Base-by-base conservation (phyloP, 2,329 filamentous ascomycete genomes). In the Exophiala phaeomuriformis region DNA sequence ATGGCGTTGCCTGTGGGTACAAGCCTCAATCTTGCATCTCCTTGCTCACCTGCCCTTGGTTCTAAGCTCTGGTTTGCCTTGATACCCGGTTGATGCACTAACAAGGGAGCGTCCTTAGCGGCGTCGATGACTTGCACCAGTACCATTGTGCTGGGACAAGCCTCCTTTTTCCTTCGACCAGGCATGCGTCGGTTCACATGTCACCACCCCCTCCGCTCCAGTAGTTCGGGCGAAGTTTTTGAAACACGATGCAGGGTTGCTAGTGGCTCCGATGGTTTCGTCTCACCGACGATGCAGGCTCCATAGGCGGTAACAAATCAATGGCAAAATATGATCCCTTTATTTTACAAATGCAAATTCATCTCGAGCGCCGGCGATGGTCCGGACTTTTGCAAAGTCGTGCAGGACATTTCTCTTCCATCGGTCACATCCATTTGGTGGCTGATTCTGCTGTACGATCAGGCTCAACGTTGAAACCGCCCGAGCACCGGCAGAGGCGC, bases 81-180 rank as follows among this genome's bases (percentile, higher is more conserved):
- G 12, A 27, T 41, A 27, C 9, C 39, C 39, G 12, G 12, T 5
- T 41, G 39, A 12, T 27, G 39, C 39, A 41, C 39, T 41, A 41
- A 28, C 39, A 27, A 7, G 39, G 39, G 12, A 41, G 39, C 19
- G 19, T 6, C 36, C 39, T 27, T 39, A 41, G 39, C 39, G n/a
- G 39, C 39, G 39, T 41, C 19, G 39, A 45, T 45, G 42, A 32
- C 42, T 45, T 45, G 42, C 42, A 45, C 42, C 42, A 30, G 42
- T 45, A 45, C 42, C 42, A 45, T 19, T 45, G 10, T 19, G 28
- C n/a, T 32, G 42, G 42, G 42, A 31, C 42, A 45, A 28, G 39
- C 39, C 39, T 41, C 39, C 39, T 41, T 45, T 19, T 45, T 10
- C 28, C 32, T 19, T 19, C n/a, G 29, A 12, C 28, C 29, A 28